A percentile compares a stretch with the other conserved stretches of the same genome.
Evolutionary conservation across 176 grass and related monocot species (phyloP).

Genomic region (Echinochloa phyllopogon): DNA sequence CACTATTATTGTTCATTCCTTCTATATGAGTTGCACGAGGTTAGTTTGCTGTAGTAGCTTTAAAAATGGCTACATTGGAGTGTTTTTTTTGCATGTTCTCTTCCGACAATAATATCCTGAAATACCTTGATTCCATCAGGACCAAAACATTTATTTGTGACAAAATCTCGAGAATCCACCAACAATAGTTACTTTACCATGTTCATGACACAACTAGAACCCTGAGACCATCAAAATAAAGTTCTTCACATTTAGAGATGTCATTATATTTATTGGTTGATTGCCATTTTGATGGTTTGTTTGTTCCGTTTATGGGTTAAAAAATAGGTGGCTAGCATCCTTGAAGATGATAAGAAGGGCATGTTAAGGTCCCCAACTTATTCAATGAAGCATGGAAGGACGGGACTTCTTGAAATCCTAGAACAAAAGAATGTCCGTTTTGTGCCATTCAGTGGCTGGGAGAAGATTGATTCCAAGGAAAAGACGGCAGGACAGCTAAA

Average conservation of each 20-base stretch:
- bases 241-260: not conserved
- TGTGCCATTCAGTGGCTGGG: slow-evolving; percentile 69
- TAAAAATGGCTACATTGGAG: not conserved
- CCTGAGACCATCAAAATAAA: not conserved
- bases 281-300: not conserved
- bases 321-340: slow-evolving; percentile 73
- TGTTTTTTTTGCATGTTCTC: not conserved
- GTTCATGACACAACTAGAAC: not conserved
- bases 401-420: slow-evolving; percentile 63
- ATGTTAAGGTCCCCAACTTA: not conserved
- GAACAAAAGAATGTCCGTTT: slow-evolving; percentile 57
- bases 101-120: not conserved
- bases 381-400: slow-evolving; percentile 57
- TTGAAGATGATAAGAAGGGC: slow-evolving; percentile 74
- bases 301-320: not conserved
- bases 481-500: slow-evolving; percentile 54
- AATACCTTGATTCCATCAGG: not conserved
- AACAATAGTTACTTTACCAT: not conserved
- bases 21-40: not conserved
- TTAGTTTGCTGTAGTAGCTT: not conserved
- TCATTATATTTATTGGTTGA: slow-evolving; percentile 9
- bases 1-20: not conserved
- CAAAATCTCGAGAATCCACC: not conserved
- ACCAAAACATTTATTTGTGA: not conserved
- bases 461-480: slow-evolving; percentile 76